phyloP scores from a whole-genome alignment of 192 early-diverging fungal species.

The Coemansia sp. region DNA sequence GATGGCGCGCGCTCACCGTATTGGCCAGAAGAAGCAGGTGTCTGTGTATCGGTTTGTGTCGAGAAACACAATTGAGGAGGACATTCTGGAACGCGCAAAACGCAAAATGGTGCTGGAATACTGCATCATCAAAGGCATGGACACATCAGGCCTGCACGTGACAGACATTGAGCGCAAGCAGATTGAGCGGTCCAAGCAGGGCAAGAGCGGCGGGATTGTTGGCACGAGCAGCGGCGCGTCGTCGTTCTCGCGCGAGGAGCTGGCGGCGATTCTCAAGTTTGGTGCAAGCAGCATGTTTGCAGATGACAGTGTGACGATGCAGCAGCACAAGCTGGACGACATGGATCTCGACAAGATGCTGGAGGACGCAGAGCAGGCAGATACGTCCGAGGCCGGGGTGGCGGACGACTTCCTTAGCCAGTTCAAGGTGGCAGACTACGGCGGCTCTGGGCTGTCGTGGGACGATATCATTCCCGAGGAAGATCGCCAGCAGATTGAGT shows the following conservation, averaged over 20 bases:
- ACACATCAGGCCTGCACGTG: conserved; percentile 85
- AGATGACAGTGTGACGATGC: conserved; percentile 60
- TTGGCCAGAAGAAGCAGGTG: conserved; percentile 96
- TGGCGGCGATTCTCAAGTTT: conserved; percentile 96
- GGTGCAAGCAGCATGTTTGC: conserved; percentile 97
- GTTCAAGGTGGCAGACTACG: conserved; percentile 91
- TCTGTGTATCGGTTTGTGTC: conserved; percentile 98
- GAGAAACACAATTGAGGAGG: conserved; percentile 97
- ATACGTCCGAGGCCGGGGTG: conserved; percentile 69
- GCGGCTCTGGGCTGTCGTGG: conserved; percentile 77
- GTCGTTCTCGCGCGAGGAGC: conserved; percentile 83
- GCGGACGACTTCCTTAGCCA: conserved; percentile 93
- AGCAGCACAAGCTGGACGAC: conserved; percentile 84
- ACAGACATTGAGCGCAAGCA: conserved; percentile 56
- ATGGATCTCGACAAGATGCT: conserved; percentile 98
- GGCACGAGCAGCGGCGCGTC: conserved; percentile 37
- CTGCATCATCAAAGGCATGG: conserved; percentile 99
- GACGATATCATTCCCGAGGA: conserved; percentile 94
- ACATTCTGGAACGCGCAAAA: conserved; percentile 98
- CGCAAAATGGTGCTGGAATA: conserved; percentile 99
- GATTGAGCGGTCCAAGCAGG: conserved; percentile 54
- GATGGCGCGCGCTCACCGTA: conserved; percentile 97
- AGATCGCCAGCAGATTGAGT: conserved; percentile 69
- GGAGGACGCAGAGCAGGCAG: conserved; percentile 89
- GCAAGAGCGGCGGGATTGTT: conserved; percentile 37